phyloP scores from a whole-genome alignment of 2,329 filamentous ascomycete genomes.

The Fusarium sp. region DNA sequence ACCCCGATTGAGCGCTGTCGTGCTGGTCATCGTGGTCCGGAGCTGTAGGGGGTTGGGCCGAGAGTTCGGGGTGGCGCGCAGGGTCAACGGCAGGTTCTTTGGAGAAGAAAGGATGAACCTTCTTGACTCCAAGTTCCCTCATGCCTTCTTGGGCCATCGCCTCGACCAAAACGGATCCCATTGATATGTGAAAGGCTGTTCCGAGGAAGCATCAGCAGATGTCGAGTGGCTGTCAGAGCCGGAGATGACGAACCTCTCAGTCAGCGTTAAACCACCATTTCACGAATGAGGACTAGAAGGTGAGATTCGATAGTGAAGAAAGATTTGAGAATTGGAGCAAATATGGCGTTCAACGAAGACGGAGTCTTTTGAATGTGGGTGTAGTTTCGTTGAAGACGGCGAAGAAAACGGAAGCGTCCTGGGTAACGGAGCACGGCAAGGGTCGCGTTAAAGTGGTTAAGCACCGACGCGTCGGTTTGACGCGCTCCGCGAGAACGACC shows the following conservation, averaged over 20 bases:
- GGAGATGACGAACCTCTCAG: slow-evolving; percentile 20
- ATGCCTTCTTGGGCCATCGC: slow-evolving; percentile 59
- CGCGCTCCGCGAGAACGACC: slow-evolving; percentile 22
- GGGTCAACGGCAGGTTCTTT: slow-evolving; percentile 36
- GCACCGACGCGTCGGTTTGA: slow-evolving; percentile 38
- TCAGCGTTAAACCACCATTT: slow-evolving; percentile 36
- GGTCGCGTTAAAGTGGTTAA: slow-evolving; percentile 45
- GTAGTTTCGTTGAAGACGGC: slow-evolving; percentile 5
- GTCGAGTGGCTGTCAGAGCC: background rate
- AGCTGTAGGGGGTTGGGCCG: background rate
- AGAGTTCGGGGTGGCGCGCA: slow-evolving; percentile 5
- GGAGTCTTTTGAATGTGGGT: background rate
- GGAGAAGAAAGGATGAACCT: slow-evolving; percentile 68
- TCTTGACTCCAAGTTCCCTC: slow-evolving; percentile 53
- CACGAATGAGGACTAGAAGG: background rate
- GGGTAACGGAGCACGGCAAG: slow-evolving; percentile 25
- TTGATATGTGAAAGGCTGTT: slow-evolving; percentile 44
- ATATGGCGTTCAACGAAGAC: background rate
- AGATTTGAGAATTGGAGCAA: background rate
- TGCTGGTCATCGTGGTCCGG: slow-evolving; percentile 2
- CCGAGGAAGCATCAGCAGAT: background rate
- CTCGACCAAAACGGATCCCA: slow-evolving; percentile 57
- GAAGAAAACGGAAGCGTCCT: slow-evolving; percentile 25
- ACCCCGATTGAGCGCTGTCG: slow-evolving; percentile 2
- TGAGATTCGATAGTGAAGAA: background rate